Evolutionary conservation across 164 flowering plant species (phyloP).

Genomic region (Euptelea pleiosperma): DNA sequence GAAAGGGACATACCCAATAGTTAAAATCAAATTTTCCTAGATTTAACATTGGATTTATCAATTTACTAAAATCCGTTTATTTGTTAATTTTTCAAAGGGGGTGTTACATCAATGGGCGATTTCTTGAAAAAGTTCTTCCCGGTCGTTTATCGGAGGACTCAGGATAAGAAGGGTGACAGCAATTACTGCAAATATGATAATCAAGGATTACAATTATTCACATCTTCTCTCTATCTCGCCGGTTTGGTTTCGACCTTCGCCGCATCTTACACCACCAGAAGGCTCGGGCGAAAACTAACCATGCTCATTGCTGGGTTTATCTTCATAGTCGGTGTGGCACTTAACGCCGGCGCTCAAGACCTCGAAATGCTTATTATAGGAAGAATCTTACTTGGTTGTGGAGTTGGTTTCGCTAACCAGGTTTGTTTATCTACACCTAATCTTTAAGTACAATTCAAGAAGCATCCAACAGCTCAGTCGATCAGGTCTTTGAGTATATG

Average conservation of each 20-base stretch:
- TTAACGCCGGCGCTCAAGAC: constrained; percentile 74
- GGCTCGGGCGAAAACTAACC: constrained; percentile 58
- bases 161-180: constrained; percentile 35
- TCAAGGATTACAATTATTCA: constrained; percentile 81
- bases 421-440: constrained; percentile 20
- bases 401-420: constrained; percentile 98
- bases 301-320: constrained; percentile 86
- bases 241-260: constrained; percentile 76
- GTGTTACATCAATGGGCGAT: constrained; percentile 77
- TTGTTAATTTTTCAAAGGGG: constrained; percentile 47
- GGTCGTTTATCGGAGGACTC: constrained; percentile 41
- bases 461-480: too few species aligned
- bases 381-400: constrained; percentile 86
- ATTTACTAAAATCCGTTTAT: too few species aligned
- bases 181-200: constrained; percentile 95
- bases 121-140: constrained; percentile 87
- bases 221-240: constrained; percentile 86
- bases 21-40: too few species aligned
- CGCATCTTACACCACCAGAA: constrained; percentile 85
- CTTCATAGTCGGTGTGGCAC: constrained; percentile 58
- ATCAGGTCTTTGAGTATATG: neutral
- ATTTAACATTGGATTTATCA: too few species aligned
- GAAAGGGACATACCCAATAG: too few species aligned
- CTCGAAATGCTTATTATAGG: constrained; percentile 88
- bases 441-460: neutral